Evolutionary conservation across 768 basidiomycete species (phyloP).

Genomic region (Russula vinacea): DNA sequence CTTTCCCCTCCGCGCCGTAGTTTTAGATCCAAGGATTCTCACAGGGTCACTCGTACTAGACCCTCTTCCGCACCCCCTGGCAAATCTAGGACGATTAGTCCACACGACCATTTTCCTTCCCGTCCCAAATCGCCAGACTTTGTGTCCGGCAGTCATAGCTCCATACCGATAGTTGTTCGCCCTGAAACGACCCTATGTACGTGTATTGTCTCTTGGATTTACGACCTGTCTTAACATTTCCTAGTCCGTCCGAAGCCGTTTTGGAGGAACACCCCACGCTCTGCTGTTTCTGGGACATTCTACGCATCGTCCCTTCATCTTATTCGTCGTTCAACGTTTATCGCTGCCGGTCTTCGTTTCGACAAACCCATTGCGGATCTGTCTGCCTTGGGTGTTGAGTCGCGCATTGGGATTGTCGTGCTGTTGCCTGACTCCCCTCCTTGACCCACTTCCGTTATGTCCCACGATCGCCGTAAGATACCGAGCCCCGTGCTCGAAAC

Average conservation of each 20-base stretch:
- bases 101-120: neutral
- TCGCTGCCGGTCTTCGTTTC: constrained; percentile 70
- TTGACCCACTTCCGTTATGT: constrained; percentile 3
- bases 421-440: constrained; percentile 24
- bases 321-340: constrained; percentile 72
- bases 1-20: constrained; percentile 22
- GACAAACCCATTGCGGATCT: constrained; percentile 51
- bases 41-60: neutral
- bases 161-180: constrained; percentile 44
- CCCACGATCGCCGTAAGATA: neutral
- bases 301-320: constrained; percentile 74
- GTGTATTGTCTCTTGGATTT: constrained; percentile 33
- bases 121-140: neutral
- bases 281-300: constrained; percentile 65
- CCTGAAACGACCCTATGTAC: constrained; percentile 66
- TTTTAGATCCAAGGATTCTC: neutral
- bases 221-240: neutral
- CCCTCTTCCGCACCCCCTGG: constrained; percentile 1
- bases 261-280: constrained; percentile 70
- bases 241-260: constrained; percentile 79
- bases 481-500: neutral
- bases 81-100: neutral
- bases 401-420: constrained; percentile 32
- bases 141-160: neutral
- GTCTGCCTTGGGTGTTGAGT: constrained; percentile 38